phyloP scores from a whole-genome alignment of 306 rosid species.

The Fragaria ananassa region DNA sequence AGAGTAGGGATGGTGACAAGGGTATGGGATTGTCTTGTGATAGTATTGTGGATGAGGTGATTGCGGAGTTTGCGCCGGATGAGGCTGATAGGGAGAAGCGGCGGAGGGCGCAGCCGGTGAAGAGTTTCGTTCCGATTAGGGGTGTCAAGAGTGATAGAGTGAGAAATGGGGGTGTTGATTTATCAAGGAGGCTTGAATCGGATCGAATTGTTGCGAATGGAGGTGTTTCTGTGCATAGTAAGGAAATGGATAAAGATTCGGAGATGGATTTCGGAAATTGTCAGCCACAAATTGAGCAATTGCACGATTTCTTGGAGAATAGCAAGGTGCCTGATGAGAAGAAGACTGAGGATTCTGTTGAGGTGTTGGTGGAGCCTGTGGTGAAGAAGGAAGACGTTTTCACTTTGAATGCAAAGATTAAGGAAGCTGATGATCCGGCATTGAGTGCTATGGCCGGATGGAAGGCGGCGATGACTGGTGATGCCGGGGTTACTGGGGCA shows the following conservation, averaged over 20 bases:
- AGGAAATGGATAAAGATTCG: slow-evolving; percentile 19
- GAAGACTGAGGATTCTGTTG: slow-evolving; percentile 21
- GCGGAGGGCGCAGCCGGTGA: slow-evolving; percentile 40
- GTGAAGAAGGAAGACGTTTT: slow-evolving; percentile 43
- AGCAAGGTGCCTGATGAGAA: slow-evolving; percentile 38
- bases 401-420: slow-evolving; percentile 73
- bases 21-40: slow-evolving; percentile 40
- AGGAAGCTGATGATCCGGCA: slow-evolving; percentile 48
- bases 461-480: slow-evolving; percentile 54
- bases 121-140: slow-evolving; percentile 11
- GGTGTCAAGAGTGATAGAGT: slow-evolving; percentile 25
- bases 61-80: slow-evolving; percentile 85
- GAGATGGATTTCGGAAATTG: slow-evolving; percentile 30
- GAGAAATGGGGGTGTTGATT: slow-evolving; percentile 21
- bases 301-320: slow-evolving; percentile 16
- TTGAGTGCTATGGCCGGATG: slow-evolving; percentile 70
- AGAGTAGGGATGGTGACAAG: slow-evolving; percentile 52
- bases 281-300: slow-evolving; percentile 16
- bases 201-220: slow-evolving; percentile 13
- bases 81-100: slow-evolving; percentile 67
- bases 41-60: slow-evolving; percentile 78
- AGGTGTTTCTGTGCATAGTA: slow-evolving; percentile 25
- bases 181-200: slow-evolving; percentile 16
- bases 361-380: slow-evolving; percentile 34
- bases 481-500: slow-evolving; percentile 4